A percentile compares a stretch with the other conserved stretches of the same genome.
Evolutionary conservation across 2,329 filamentous ascomycete genomes (phyloP).

Genomic region (Thermochaetoides dissita): DNA sequence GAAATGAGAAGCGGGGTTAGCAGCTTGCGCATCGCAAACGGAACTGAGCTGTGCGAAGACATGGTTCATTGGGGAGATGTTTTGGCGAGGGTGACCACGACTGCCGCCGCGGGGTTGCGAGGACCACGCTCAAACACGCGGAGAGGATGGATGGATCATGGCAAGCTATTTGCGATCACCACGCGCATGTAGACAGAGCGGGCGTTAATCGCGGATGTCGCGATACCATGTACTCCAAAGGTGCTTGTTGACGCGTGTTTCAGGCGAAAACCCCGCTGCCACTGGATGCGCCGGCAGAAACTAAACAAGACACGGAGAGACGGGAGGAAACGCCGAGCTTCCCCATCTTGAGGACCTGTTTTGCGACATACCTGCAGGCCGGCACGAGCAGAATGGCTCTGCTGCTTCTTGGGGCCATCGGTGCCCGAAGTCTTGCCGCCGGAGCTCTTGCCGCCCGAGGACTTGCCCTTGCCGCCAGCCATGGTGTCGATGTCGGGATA

Average conservation of each 20-base stretch:
- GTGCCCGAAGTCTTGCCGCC: constrained; percentile 58
- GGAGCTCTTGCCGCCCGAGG: constrained; percentile 72
- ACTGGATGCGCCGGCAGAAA: too few relatives aligned
- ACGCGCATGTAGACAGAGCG: too few relatives aligned
- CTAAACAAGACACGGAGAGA: constrained; percentile 4
- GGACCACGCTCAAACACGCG: too few relatives aligned
- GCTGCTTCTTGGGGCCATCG: constrained; percentile 67
- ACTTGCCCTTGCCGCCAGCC: constrained; percentile 89
- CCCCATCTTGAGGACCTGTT: constrained; percentile 3
- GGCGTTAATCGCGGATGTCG: too few relatives aligned
- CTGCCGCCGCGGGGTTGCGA: too few relatives aligned
- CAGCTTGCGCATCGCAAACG: background rate
- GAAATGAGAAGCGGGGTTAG: constrained; percentile 2
- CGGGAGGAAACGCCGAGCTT: constrained; percentile 8
- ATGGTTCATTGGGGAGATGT: too few relatives aligned
- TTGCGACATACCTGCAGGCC: constrained; percentile 71
- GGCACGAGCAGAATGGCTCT: constrained; percentile 91
- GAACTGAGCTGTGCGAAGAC: background rate
- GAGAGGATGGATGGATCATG: too few relatives aligned
- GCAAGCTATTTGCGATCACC: too few relatives aligned
- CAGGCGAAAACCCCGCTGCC: too few relatives aligned
- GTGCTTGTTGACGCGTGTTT: too few relatives aligned
- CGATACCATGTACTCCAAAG: too few relatives aligned
- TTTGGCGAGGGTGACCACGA: too few relatives aligned
- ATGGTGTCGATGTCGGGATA: constrained; percentile 26